These are phyloP conservation scores for Gracilaria gracilis DNA, from an alignment of 23 red algal species.

Conservation along the genomic window DNA sequence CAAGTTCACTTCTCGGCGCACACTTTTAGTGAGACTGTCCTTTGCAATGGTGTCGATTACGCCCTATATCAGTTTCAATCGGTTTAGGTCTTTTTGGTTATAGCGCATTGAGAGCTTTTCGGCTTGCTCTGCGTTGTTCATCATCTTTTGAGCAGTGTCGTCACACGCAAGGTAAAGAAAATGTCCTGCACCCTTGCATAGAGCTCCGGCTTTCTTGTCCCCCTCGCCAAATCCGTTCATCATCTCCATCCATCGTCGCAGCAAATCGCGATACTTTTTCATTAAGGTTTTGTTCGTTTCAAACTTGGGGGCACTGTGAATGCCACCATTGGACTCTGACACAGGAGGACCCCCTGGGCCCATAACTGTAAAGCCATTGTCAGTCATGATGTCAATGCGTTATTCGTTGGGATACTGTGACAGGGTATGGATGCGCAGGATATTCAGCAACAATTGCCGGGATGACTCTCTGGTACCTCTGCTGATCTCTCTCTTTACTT, in stretches of 20 bases:
- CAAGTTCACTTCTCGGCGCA: neutral
- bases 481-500: too few species aligned
- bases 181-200: neutral
- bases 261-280: neutral
- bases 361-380: too few species aligned
- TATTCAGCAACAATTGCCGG: too few species aligned
- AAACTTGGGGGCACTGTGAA: neutral
- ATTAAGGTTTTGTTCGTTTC: neutral
- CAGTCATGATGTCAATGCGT: too few species aligned
- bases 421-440: too few species aligned
- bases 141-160: neutral
- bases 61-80: neutral
- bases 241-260: neutral
- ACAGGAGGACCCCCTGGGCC: neutral
- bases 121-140: neutral
- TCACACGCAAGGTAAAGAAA: slow-evolving; percentile 36
- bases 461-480: too few species aligned
- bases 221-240: neutral
- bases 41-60: slow-evolving; percentile 27
- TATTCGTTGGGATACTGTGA: too few species aligned
- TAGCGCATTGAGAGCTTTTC: slow-evolving; percentile 11
- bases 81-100: slow-evolving; percentile 1
- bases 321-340: neutral
- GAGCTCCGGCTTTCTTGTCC: neutral
- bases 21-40: neutral